phyloP scores from a whole-genome alignment of 2,329 filamentous ascomycete genomes.

The Beauveria caledonica region DNA sequence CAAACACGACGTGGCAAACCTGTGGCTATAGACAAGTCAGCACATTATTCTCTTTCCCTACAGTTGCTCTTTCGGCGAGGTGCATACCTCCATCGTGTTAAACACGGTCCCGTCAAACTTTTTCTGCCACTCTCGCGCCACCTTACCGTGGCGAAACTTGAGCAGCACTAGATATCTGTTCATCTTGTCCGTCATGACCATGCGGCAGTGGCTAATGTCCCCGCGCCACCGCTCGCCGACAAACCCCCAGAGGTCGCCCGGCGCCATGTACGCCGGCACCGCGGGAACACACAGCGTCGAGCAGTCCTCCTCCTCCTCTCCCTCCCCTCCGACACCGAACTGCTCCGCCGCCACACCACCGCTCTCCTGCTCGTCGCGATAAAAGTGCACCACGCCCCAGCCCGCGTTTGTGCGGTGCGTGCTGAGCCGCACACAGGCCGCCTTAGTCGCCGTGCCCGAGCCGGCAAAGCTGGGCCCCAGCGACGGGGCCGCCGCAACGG shows the following conservation, averaged over 20 bases:
- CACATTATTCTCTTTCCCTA: slow-evolving; percentile 13
- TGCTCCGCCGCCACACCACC: slow-evolving; percentile 37
- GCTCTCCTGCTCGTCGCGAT: slow-evolving; percentile 74
- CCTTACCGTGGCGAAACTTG: slow-evolving; percentile 73
- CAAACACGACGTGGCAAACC: slow-evolving; percentile 89
- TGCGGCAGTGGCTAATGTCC: slow-evolving; percentile 84
- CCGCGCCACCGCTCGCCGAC: slow-evolving; percentile 80
- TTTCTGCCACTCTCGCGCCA: slow-evolving; percentile 70
- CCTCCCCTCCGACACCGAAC: slow-evolving; percentile 12
- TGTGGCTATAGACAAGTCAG: slow-evolving; percentile 52
- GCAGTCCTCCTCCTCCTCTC: slow-evolving; percentile 48
- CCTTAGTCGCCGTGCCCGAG: slow-evolving; percentile 72
- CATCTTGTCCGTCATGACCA: slow-evolving; percentile 81
- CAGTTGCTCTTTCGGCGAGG: background rate
- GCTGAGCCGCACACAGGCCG: slow-evolving; percentile 63
- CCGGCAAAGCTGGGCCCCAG: slow-evolving; percentile 47
- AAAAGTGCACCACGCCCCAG: slow-evolving; percentile 91
- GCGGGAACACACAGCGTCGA: slow-evolving; percentile 89
- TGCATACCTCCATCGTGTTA: slow-evolving; percentile 72
- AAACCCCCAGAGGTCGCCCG: slow-evolving; percentile 84
- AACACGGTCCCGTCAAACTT: slow-evolving; percentile 92
- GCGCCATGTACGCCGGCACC: slow-evolving; percentile 88
- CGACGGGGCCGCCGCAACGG: slow-evolving; percentile 40
- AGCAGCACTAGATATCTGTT: slow-evolving; percentile 94
- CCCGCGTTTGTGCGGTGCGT: slow-evolving; percentile 69